Evolutionary conservation across 2,329 filamentous ascomycete genomes (phyloP).

Genomic region (Clonostachys rhizophaga): DNA sequence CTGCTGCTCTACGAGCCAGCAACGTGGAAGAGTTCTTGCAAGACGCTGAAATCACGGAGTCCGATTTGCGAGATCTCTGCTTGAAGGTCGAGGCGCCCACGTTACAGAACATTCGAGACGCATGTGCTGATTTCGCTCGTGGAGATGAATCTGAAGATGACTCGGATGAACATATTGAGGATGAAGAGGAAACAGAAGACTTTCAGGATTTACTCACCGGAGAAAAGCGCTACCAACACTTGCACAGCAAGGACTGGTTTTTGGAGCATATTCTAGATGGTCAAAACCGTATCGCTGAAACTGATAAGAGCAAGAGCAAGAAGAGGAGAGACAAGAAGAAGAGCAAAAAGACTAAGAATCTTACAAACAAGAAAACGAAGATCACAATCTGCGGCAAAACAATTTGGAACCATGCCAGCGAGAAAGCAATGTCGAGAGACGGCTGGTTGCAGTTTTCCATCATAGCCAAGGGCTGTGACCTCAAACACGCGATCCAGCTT

Average conservation of each 20-base stretch:
- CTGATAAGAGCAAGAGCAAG: too few species aligned
- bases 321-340: background rate
- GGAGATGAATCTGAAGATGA: conserved; percentile 8
- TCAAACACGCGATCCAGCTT: conserved; percentile 16
- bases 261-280: conserved; percentile 3
- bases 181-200: conserved; percentile 7
- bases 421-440: conserved; percentile 20
- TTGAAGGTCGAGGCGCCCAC: conserved; percentile 16
- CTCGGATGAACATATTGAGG: conserved; percentile 4
- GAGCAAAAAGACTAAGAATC: too few species aligned
- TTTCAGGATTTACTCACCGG: conserved; percentile 10
- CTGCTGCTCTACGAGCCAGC: conserved; percentile 13
- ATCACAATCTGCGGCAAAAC: conserved; percentile 15
- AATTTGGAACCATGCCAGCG: conserved; percentile 20
- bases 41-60: conserved; percentile 13
- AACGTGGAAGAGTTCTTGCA: conserved; percentile 16
- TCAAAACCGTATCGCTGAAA: too few species aligned
- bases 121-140: conserved; percentile 19
- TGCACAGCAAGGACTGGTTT: conserved; percentile 15
- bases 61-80: conserved; percentile 17
- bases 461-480: conserved; percentile 18
- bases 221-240: conserved; percentile 8
- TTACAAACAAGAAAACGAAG: conserved; percentile 7
- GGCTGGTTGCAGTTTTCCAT: conserved; percentile 21
- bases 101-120: conserved; percentile 18